These are phyloP conservation scores for Phaffomyces antillensis DNA, from an alignment of 805 yeast species.

Conservation along the genomic window DNA sequence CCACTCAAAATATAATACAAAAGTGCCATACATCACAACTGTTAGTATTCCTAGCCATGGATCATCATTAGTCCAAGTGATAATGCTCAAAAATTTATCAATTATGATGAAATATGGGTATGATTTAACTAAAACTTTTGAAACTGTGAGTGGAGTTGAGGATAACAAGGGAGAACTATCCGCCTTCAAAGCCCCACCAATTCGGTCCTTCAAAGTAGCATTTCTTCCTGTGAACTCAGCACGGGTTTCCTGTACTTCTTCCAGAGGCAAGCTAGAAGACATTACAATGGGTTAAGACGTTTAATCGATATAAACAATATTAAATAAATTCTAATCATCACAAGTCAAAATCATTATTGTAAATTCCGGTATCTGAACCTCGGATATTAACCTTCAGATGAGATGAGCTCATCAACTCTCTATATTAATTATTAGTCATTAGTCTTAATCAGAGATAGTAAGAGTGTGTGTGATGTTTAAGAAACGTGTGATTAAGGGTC, in stretches of 20 bases:
- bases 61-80: constrained; percentile 91
- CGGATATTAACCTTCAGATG: not conserved
- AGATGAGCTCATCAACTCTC: no score
- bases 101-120: constrained; percentile 79
- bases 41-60: constrained; percentile 65
- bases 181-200: constrained; percentile 21
- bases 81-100: constrained; percentile 59
- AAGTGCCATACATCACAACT: constrained; percentile 45
- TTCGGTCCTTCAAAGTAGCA: constrained; percentile 11
- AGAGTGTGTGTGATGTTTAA: constrained; percentile 30
- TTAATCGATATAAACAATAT: no score
- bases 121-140: constrained; percentile 72
- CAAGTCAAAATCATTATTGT: no score
- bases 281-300: not conserved
- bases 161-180: constrained; percentile 66
- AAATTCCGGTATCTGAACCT: not conserved
- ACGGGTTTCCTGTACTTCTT: constrained; percentile 27
- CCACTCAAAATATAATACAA: constrained; percentile 73
- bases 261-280: constrained; percentile 13
- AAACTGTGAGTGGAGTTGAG: constrained; percentile 86
- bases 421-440: no score
- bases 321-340: no score
- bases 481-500: constrained; percentile 26
- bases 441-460: not conserved
- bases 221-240: constrained; percentile 36